Base-by-base conservation (phyloP, 805 yeast species). In the Crinitomyces ghanaensis region DNA sequence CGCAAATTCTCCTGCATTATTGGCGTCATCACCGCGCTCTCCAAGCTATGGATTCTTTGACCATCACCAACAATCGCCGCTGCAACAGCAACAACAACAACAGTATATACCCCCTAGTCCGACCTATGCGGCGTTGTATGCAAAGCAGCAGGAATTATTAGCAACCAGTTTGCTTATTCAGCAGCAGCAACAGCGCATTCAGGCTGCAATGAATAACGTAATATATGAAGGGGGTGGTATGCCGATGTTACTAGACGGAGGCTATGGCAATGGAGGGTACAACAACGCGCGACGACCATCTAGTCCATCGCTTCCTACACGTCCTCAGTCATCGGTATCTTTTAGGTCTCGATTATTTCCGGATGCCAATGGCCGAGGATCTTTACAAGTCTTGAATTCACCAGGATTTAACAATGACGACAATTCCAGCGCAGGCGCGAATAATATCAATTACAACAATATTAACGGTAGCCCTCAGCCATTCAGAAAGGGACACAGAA, bases 161-260 rank as follows among this genome's bases (percentile, higher is more conserved):
- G 53, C 53, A 6, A 53, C 59, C 15, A 45, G 53, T 23, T 27
- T 48, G 37, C 39, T 41, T 23, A 53, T 53, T 26, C 46, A 54
- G 19, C 59, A 53, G 34, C 59, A 53, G 43, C 58, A 53, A 38
- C 54, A 53, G 40, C 47, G 48, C 19, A 46, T 53, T 22, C 57
- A 54, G 39, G 43, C 35, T 3, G 55, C 53, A 15, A 44, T 52
- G 51, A 33, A n/a, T n/a, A n/a, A n/a, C n/a, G n/a, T n/a, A n/a
- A n/a, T n/a, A n/a, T n/a, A n/a, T n/a, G n/a, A n/a, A n/a, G n/a
- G n/a, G n/a, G n/a, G n/a, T n/a, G n/a, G n/a, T n/a, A n/a, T n/a
- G n/a, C n/a, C n/a, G n/a, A n/a, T 4, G 12, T 14, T 5, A 6
- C 12, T 17, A 23, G 19, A n/a, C 19, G 17, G 15, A 14, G 27